phyloP scores from a whole-genome alignment of 495 filamentous ascomycete genomes.

The Achaetomiella virescens region DNA sequence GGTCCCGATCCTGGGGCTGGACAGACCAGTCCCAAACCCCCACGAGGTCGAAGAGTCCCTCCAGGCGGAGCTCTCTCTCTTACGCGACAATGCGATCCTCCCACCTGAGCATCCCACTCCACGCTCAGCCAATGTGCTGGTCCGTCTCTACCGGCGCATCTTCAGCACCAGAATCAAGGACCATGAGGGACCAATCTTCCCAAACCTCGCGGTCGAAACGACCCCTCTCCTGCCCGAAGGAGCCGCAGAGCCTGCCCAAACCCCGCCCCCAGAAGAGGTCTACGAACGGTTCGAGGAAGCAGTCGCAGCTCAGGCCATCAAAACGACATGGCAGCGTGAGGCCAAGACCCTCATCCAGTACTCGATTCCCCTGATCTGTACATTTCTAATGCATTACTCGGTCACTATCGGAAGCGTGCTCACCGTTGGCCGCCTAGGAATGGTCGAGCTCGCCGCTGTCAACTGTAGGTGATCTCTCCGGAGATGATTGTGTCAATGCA shows the following conservation, averaged over 20 bases:
- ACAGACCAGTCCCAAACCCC: constrained; percentile 57
- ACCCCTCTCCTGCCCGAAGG: constrained; percentile 29
- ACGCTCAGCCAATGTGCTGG: constrained; percentile 11
- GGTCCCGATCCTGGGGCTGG: constrained; percentile 35
- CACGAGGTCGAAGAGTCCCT: constrained; percentile 46
- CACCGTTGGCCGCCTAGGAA: constrained; percentile 58
- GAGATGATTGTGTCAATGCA: neutral
- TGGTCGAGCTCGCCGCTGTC: constrained; percentile 57
- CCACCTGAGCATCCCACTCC: constrained; percentile 48
- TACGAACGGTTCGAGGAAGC: constrained; percentile 65
- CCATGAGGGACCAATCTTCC: constrained; percentile 40
- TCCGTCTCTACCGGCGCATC: constrained; percentile 31
- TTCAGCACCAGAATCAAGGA: constrained; percentile 44
- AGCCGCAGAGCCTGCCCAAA: neutral
- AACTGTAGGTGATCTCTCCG: constrained; percentile 31
- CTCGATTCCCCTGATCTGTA: constrained; percentile 56
- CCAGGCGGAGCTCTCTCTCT: constrained; percentile 63
- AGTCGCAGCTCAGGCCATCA: constrained; percentile 62
- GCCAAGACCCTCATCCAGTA: constrained; percentile 56
- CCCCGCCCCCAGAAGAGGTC: constrained; percentile 25
- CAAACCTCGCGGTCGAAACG: constrained; percentile 27
- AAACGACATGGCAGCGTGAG: constrained; percentile 81
- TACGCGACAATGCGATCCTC: constrained; percentile 71
- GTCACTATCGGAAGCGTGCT: constrained; percentile 64
- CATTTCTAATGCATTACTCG: constrained; percentile 67